Conservation (phyloP, 2,329 filamentous ascomycete species). For the Rhynchosporium graminicola region DNA sequence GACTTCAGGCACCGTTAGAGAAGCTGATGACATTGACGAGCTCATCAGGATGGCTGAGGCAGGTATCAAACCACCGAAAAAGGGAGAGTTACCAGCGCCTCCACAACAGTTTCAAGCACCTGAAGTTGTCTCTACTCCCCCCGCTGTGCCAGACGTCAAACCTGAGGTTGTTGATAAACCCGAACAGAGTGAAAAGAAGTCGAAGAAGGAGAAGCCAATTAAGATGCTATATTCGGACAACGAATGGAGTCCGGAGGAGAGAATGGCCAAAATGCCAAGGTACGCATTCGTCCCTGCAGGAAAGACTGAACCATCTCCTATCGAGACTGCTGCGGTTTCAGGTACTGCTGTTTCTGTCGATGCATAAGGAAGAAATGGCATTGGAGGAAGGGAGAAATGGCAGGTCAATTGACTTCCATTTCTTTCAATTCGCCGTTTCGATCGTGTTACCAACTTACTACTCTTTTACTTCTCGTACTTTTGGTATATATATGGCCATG, state of each 20-base stretch:
- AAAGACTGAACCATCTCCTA: slow-evolving; percentile 40
- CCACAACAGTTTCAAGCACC: slow-evolving; percentile 40
- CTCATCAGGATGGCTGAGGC: slow-evolving; percentile 66
- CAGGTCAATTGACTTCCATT: slow-evolving; percentile 32
- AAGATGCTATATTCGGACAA: slow-evolving; percentile 82
- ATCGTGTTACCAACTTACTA: slow-evolving; percentile 14
- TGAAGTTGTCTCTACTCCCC: slow-evolving; percentile 38
- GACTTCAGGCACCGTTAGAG: slow-evolving; percentile 47
- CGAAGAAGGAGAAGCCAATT: slow-evolving; percentile 67
- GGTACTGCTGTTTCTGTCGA: slow-evolving; percentile 35
- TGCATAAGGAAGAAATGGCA: slow-evolving; percentile 19
- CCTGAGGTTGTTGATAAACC: slow-evolving; percentile 35
- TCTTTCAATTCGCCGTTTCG: slow-evolving; percentile 23
- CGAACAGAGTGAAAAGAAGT: slow-evolving; percentile 59
- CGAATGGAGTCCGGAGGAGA: slow-evolving; percentile 82
- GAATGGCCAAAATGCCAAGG: slow-evolving; percentile 75
- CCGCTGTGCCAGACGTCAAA: slow-evolving; percentile 42
- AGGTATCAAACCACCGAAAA: slow-evolving; percentile 54
- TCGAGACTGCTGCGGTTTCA: slow-evolving; percentile 32
- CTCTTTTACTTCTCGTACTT: background rate
- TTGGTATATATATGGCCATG: background rate
- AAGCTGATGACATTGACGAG: slow-evolving; percentile 62
- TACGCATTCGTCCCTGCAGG: slow-evolving; percentile 65
- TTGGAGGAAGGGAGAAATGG: slow-evolving; percentile 17
- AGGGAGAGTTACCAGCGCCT: slow-evolving; percentile 45